Percentiles rank a stretch among this genome's conserved stretches.
Conservation (phyloP, 495 filamentous ascomycete species). For the Xylaria flabelliformis region DNA sequence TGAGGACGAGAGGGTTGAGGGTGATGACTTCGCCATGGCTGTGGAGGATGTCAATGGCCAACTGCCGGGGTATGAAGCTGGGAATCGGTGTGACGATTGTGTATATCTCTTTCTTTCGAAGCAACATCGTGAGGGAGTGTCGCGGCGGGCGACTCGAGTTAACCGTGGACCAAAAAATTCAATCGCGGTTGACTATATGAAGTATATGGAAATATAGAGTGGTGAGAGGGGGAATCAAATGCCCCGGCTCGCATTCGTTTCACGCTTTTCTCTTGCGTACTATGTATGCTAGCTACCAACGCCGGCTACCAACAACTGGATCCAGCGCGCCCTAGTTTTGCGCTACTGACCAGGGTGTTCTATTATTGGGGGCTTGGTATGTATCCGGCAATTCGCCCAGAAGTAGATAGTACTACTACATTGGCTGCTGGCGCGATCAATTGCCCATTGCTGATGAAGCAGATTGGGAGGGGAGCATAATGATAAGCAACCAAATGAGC, state of each 20-base stretch:
- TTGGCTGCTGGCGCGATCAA: neutral
- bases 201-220: neutral
- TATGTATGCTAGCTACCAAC: neutral
- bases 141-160: slow-evolving; percentile 4
- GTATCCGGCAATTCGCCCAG: neutral
- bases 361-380: slow-evolving; percentile 18
- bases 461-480: neutral
- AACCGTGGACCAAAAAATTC: neutral
- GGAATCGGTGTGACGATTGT: slow-evolving; percentile 57
- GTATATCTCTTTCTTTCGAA: slow-evolving; percentile 57
- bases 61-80: slow-evolving; percentile 54
- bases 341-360: slow-evolving; percentile 15
- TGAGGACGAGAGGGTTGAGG: slow-evolving; percentile 75
- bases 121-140: slow-evolving; percentile 36
- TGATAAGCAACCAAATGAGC: slow-evolving; percentile 3
- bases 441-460: neutral
- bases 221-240: slow-evolving; percentile 6
- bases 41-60: slow-evolving; percentile 48
- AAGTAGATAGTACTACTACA: neutral
- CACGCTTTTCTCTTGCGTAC: neutral
- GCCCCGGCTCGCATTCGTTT: neutral
- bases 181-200: neutral
- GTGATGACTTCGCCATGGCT: slow-evolving; percentile 74
- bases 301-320: slow-evolving; percentile 3
- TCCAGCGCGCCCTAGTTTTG: neutral